Conservation (phyloP, 2,329 filamentous ascomycete genomes). For the Aspergillus fructus region DNA sequence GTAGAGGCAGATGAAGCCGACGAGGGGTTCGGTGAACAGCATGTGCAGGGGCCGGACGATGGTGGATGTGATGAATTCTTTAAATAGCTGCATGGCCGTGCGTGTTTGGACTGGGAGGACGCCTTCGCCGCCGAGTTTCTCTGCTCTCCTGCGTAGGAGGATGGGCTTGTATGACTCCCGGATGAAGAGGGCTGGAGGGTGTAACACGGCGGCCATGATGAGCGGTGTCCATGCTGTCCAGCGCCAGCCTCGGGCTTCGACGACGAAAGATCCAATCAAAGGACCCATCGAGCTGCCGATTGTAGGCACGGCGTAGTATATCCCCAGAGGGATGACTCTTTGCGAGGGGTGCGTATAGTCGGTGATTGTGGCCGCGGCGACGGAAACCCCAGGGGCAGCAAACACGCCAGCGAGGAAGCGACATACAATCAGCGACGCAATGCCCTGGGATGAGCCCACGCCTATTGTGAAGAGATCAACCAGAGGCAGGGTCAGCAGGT, state of each 20-base stretch:
- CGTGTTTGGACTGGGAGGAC: not conserved
- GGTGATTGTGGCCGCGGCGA: slow-evolving; percentile 69
- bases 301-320: slow-evolving; percentile 20
- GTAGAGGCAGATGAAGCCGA: slow-evolving; percentile 67
- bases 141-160: not conserved
- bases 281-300: slow-evolving; percentile 48
- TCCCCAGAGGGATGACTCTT: slow-evolving; percentile 14
- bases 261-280: slow-evolving; percentile 68
- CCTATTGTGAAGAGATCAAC: slow-evolving; percentile 55
- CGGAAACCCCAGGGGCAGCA: slow-evolving; percentile 53
- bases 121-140: not conserved
- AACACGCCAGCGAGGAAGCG: slow-evolving; percentile 75
- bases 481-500: slow-evolving; percentile 64
- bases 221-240: slow-evolving; percentile 74
- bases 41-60: slow-evolving; percentile 60
- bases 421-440: slow-evolving; percentile 68
- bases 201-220: slow-evolving; percentile 57
- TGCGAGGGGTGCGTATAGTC: slow-evolving; percentile 41
- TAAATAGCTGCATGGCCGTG: not conserved
- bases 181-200: slow-evolving; percentile 57
- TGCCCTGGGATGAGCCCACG: slow-evolving; percentile 55
- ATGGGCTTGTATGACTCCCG: slow-evolving; percentile 66
- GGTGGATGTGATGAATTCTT: slow-evolving; percentile 27
- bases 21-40: slow-evolving; percentile 68
- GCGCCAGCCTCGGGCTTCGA: slow-evolving; percentile 64